Percentiles rank a stretch among this genome's conserved stretches.
phyloP scores from a whole-genome alignment of 1,139 yeast genomes.

The Saccharomyces hybrid region DNA sequence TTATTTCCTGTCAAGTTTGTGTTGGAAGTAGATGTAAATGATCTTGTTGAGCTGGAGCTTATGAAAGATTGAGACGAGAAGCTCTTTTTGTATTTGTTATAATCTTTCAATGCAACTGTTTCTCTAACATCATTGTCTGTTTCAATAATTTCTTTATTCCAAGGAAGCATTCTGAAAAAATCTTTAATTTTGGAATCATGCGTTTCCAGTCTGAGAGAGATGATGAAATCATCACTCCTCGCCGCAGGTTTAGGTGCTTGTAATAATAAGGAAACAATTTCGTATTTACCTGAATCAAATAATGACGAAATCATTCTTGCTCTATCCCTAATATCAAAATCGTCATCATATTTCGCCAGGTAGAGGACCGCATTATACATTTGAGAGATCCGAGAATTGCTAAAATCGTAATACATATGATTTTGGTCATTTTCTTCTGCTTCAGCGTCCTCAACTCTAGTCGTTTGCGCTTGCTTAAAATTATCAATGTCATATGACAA shows the following conservation, averaged over 20 bases:
- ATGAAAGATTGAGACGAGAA: conserved; percentile 26
- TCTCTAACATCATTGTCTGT: conserved; percentile 14
- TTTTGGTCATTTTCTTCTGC: neutral
- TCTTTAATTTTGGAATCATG: conserved; percentile 8
- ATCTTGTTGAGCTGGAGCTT: conserved; percentile 4
- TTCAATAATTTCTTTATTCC: conserved; percentile 12
- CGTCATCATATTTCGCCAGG: conserved; percentile 64
- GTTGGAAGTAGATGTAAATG: conserved; percentile 4
- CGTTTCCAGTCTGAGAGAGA: neutral
- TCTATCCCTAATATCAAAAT: conserved; percentile 76
- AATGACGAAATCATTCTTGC: conserved; percentile 62
- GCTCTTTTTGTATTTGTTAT: conserved; percentile 24
- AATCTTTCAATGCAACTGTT: conserved; percentile 27
- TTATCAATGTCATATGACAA: conserved; percentile 47
- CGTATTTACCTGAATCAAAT: conserved; percentile 37
- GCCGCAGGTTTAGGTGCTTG: conserved; percentile 72
- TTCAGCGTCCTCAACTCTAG: conserved; percentile 13
- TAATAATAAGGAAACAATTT: conserved; percentile 65
- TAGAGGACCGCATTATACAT: conserved; percentile 57
- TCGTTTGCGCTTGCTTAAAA: conserved; percentile 19
- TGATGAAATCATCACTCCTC: neutral
- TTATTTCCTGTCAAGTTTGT: conserved; percentile 2
- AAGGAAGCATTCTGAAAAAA: conserved; percentile 7
- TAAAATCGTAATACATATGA: conserved; percentile 27
- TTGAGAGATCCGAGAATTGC: conserved; percentile 40